phyloP scores from a whole-genome alignment of 306 rosid species.

The Cicer chorassanicum region DNA sequence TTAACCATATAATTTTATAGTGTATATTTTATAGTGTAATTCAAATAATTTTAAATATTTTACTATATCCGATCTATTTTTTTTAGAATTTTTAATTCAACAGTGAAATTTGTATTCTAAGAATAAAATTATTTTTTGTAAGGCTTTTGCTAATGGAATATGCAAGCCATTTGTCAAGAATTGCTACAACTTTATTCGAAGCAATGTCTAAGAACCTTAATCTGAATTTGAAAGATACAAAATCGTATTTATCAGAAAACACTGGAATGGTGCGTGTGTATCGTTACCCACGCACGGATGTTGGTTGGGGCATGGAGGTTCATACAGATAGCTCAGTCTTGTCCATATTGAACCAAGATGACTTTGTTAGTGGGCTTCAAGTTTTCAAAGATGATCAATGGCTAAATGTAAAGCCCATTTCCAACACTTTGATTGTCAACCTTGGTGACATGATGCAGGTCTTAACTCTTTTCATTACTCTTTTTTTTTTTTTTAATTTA shows the following conservation, averaged over 20 bases:
- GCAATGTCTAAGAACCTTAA: slow-evolving; percentile 57
- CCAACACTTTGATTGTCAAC: slow-evolving; percentile 53
- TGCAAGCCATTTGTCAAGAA: slow-evolving; percentile 55
- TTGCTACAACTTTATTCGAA: slow-evolving; percentile 48
- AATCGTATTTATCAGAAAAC: slow-evolving; percentile 49
- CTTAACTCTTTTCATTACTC: neutral
- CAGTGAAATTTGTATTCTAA: neutral
- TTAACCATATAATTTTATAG: no score
- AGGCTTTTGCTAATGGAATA: slow-evolving; percentile 65
- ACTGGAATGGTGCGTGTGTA: slow-evolving; percentile 66
- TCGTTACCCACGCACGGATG: slow-evolving; percentile 56
- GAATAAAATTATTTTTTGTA: neutral
- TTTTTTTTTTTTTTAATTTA: neutral
- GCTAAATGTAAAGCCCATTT: slow-evolving; percentile 58
- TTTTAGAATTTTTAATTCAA: no score
- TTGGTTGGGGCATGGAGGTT: slow-evolving; percentile 64
- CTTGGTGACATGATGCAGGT: slow-evolving; percentile 57
- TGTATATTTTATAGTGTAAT: no score
- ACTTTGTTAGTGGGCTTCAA: slow-evolving; percentile 62
- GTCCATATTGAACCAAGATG: slow-evolving; percentile 47
- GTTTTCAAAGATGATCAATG: slow-evolving; percentile 62
- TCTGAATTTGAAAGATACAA: slow-evolving; percentile 37
- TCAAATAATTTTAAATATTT: no score
- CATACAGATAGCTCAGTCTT: slow-evolving; percentile 70
- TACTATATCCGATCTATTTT: no score